Evolutionary conservation across 2,329 filamentous ascomycete genomes (phyloP).

Genomic region (Beauveria medogensis): DNA sequence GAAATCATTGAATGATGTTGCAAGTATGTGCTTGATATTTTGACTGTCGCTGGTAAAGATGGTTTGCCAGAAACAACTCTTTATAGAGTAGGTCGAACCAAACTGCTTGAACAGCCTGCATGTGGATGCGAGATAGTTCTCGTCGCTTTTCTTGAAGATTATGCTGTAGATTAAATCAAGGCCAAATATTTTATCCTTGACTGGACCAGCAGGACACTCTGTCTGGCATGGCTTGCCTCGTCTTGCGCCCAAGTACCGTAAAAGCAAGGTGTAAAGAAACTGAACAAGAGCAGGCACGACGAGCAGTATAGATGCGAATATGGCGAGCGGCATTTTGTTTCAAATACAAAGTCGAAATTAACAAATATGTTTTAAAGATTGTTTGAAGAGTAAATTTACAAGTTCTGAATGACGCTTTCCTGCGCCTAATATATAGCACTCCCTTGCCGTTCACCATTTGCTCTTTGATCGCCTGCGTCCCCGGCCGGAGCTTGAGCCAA

Average conservation of each 20-base stretch:
- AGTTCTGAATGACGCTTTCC: background rate
- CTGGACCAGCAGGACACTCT: constrained; percentile 16
- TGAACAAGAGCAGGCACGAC: constrained; percentile 11
- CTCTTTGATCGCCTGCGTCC: background rate
- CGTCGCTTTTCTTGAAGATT: constrained; percentile 19
- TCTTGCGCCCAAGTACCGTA: background rate
- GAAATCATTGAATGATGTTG: constrained; percentile 44
- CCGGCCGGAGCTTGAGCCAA: background rate
- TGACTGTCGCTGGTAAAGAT: constrained; percentile 36
- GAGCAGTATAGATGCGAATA: background rate
- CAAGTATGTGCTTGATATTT: constrained; percentile 49
- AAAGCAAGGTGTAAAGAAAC: constrained; percentile 15
- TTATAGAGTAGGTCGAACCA: constrained; percentile 25
- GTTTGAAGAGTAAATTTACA: too few species aligned
- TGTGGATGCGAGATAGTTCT: constrained; percentile 22
- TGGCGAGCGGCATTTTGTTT: background rate
- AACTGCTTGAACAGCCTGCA: constrained; percentile 20
- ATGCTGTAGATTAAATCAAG: constrained; percentile 27
- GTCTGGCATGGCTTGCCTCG: constrained; percentile 18
- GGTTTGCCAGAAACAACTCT: constrained; percentile 24
- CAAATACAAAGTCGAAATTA: background rate
- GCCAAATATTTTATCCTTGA: constrained; percentile 25
- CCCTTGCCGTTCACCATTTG: background rate
- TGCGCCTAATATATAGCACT: background rate
- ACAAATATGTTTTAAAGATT: too few species aligned